Evolutionary conservation across 2,329 filamentous ascomycete genomes (phyloP).

Genomic region (Scorias spongiosa): DNA sequence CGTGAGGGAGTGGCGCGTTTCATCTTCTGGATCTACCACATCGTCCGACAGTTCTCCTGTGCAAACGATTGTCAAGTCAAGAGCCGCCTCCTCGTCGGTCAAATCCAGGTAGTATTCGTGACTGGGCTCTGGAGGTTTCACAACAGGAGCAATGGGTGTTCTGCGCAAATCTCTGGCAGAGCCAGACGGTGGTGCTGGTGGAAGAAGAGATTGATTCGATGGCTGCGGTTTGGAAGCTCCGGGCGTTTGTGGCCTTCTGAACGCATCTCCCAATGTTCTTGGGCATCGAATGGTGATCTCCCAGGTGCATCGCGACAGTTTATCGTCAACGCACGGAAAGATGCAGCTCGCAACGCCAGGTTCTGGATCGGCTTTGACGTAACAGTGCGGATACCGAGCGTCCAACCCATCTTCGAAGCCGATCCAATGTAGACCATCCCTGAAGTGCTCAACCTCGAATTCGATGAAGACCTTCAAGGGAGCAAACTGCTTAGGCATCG

Average conservation of each 20-base stretch:
- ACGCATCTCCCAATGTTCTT: slow-evolving; percentile 67
- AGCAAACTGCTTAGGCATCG: slow-evolving; percentile 29
- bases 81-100: slow-evolving; percentile 64
- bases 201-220: slow-evolving; percentile 25
- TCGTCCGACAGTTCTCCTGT: slow-evolving; percentile 83
- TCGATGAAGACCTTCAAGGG: slow-evolving; percentile 56
- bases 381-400: slow-evolving; percentile 75
- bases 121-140: slow-evolving; percentile 4
- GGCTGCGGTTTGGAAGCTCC: slow-evolving; percentile 2
- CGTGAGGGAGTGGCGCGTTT: slow-evolving; percentile 72
- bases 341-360: slow-evolving; percentile 70
- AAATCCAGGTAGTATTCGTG: slow-evolving; percentile 28
- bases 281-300: slow-evolving; percentile 77
- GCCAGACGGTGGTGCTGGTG: neutral
- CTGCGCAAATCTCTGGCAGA: slow-evolving; percentile 20
- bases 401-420: slow-evolving; percentile 62
- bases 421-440: slow-evolving; percentile 85
- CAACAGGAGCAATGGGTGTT: slow-evolving; percentile 12
- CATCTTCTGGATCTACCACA: slow-evolving; percentile 55
- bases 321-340: slow-evolving; percentile 87
- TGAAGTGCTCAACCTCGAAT: slow-evolving; percentile 58
- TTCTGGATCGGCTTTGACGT: slow-evolving; percentile 66
- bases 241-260: slow-evolving; percentile 22
- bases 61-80: slow-evolving; percentile 82
- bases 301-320: slow-evolving; percentile 68